Evolutionary conservation across 805 yeast species (phyloP), one percentile per base, ranked within the genome.

Genomic region (Kodamaea leandrae): DNA sequence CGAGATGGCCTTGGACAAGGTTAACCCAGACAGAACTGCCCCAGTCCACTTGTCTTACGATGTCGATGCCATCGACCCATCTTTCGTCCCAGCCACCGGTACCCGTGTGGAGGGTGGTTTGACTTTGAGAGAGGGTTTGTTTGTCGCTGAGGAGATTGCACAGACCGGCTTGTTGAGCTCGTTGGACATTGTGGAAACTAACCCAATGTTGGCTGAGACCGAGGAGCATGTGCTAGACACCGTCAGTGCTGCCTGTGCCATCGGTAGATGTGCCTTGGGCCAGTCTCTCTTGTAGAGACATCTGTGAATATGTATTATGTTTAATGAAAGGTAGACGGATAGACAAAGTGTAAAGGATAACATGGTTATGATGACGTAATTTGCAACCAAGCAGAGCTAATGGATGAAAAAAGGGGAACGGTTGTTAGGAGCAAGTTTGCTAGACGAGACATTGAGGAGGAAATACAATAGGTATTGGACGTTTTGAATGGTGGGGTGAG

Each of bases 21-120:
- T 93, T 52, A 85, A 85, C 64, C 96, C 95, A 12, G 74, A 77
- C 41, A 68, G 74, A 41, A 64, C 76, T 10, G 51, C 51, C 36
- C 98, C 99, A 37, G 75, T 93, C 48, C 96, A 91, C 69, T 66
- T 93, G 50, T 83, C 95, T 19, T 91, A 90, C 60, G 99, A 91
- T 59, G 97, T 91, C 32, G 99, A 91, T 65, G 97, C 97, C 32
- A 83, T 93, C 44, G 99, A 91, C 64, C 98, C 98, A 36, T 74
- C 80, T 47, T 89, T 72, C 58, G 96, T 93, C 10, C 97, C 96
- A 14, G 96, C 97, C 28, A 91, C 99, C 1, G 99, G 99, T 41
- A 93, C 99, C 1, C 91, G 97, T 32, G 99, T 91, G 12, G 82
- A 96, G 61, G 98, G 98, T 49, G 99, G 99, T 3, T 72, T 91